Conservation (phyloP, 805 yeast genomes). For the Phaffomyces antillensis region DNA sequence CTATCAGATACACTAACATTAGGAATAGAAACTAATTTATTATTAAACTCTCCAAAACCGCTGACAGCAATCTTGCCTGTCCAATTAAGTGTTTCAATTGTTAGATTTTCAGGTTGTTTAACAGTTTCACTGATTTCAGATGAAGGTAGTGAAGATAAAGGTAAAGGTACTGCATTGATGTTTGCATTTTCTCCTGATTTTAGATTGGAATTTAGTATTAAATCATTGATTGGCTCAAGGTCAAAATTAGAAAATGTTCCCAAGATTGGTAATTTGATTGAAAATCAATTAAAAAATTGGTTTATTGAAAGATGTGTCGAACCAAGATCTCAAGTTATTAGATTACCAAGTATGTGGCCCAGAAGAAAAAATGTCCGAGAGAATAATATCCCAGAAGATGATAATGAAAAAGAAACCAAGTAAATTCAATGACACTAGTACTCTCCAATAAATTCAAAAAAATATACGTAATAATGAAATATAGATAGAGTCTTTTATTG, state of each 20-base stretch:
- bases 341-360: slow-evolving; percentile 87
- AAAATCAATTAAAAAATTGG: slow-evolving; percentile 77
- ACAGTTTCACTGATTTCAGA: slow-evolving; percentile 49
- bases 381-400: slow-evolving; percentile 7
- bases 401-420: not conserved
- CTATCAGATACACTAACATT: slow-evolving; percentile 79
- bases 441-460: too few relatives aligned
- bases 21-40: slow-evolving; percentile 73
- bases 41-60: slow-evolving; percentile 78
- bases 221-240: slow-evolving; percentile 85
- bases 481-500: not conserved
- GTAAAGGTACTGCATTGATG: slow-evolving; percentile 64
- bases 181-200: slow-evolving; percentile 91
- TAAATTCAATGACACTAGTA: not conserved
- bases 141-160: slow-evolving; percentile 17
- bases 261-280: slow-evolving; percentile 78
- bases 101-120: slow-evolving; percentile 84
- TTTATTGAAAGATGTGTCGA: slow-evolving; percentile 89
- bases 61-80: slow-evolving; percentile 85
- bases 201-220: slow-evolving; percentile 79
- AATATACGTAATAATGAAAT: too few relatives aligned
- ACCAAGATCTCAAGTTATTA: slow-evolving; percentile 83
- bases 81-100: slow-evolving; percentile 76
- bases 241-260: slow-evolving; percentile 92
- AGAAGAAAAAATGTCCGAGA: slow-evolving; percentile 49